Conservation (phyloP, 177 flowering plant species). For the Tripterygium wilfordii region DNA sequence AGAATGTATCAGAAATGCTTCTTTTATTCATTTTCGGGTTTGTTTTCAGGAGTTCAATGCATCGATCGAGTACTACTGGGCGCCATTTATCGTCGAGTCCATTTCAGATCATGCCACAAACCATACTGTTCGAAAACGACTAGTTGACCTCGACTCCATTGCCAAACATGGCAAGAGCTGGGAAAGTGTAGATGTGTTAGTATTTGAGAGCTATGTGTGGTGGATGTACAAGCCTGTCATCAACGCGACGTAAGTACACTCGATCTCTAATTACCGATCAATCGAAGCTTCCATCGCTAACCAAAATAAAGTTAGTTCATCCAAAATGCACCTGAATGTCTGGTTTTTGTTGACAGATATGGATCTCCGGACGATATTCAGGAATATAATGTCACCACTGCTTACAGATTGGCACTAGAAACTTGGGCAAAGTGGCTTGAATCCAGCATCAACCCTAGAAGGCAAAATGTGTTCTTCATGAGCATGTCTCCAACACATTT, state of each 20-base stretch:
- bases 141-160: slow-evolving; percentile 74
- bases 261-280: background rate
- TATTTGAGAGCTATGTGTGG: slow-evolving; percentile 93
- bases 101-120: slow-evolving; percentile 88
- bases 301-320: no score
- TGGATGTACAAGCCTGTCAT: slow-evolving; percentile 86
- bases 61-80: slow-evolving; percentile 84
- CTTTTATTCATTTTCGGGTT: background rate
- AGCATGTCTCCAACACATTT: slow-evolving; percentile 89
- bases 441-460: slow-evolving; percentile 45
- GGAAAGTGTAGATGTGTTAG: slow-evolving; percentile 69
- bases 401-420: slow-evolving; percentile 67
- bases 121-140: slow-evolving; percentile 62
- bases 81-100: slow-evolving; percentile 86
- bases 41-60: slow-evolving; percentile 69
- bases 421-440: slow-evolving; percentile 93
- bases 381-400: slow-evolving; percentile 72
- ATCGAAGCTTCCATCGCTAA: background rate
- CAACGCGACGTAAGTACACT: slow-evolving; percentile 68
- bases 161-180: slow-evolving; percentile 69
- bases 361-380: slow-evolving; percentile 35
- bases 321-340: no score
- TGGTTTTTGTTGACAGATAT: slow-evolving; percentile 29
- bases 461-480: slow-evolving; percentile 74
- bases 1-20: no score